Conservation (phyloP, 805 yeast species). For the Candida sakaeoensis region DNA sequence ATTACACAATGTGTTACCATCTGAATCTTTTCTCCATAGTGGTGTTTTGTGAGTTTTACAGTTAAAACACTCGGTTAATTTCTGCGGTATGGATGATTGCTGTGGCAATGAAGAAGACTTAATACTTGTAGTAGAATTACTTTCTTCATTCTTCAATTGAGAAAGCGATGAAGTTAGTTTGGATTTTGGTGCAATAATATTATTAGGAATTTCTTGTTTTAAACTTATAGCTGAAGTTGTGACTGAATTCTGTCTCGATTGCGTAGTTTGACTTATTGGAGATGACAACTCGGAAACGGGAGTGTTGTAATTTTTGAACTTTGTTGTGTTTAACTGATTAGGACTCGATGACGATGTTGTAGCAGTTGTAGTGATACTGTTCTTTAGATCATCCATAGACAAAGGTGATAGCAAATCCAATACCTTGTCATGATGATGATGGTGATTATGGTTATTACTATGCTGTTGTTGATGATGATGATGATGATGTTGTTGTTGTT, state of each 20-base stretch:
- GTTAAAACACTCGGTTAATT: constrained; percentile 40
- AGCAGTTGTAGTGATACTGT: constrained; percentile 10
- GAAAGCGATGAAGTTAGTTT: constrained; percentile 16
- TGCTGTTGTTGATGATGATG: neutral
- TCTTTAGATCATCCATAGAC: constrained; percentile 33
- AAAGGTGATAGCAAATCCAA: constrained; percentile 40
- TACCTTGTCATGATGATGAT: constrained; percentile 18
- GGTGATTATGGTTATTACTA: too few relatives aligned
- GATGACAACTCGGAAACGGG: constrained; percentile 3
- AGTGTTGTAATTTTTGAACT: neutral
- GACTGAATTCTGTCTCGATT: neutral
- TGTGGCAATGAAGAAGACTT: neutral
- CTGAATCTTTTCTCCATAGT: constrained; percentile 58
- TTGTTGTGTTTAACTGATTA: neutral
- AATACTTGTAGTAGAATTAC: neutral
- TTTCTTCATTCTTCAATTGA: constrained; percentile 6
- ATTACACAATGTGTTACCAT: constrained; percentile 59
- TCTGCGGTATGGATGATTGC: constrained; percentile 1
- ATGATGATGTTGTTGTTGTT: too few relatives aligned
- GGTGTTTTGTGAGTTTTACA: constrained; percentile 62
- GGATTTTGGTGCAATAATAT: constrained; percentile 8
- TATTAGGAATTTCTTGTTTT: neutral
- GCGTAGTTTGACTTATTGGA: neutral
- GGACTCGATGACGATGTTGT: neutral
- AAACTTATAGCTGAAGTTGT: too few relatives aligned